Evolutionary conservation across 352 stramenopile species (phyloP).

Genomic region (Discostella stelligera): DNA sequence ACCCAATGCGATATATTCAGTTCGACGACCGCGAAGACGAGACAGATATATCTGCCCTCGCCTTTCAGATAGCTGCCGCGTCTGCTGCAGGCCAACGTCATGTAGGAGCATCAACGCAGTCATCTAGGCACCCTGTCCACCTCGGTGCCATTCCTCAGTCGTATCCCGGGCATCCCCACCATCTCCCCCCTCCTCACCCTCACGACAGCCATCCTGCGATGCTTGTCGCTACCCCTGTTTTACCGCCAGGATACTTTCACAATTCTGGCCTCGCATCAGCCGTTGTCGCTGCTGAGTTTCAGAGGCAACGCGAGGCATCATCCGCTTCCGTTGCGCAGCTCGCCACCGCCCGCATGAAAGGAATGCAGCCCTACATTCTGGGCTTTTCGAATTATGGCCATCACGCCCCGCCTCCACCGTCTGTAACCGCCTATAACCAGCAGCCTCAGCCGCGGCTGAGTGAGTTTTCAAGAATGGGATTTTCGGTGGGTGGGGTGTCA

Average conservation of each 20-base stretch:
- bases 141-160: background rate
- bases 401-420: background rate
- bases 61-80: slow-evolving; percentile 1
- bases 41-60: background rate
- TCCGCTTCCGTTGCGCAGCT: background rate
- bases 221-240: background rate
- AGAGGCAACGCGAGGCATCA: slow-evolving; percentile 7
- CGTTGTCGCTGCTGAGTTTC: slow-evolving; percentile 11
- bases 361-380: slow-evolving; percentile 6
- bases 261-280: slow-evolving; percentile 13
- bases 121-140: background rate
- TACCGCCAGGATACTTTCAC: background rate
- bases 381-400: slow-evolving; percentile 8
- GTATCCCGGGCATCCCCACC: background rate
- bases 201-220: background rate
- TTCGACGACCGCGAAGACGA: slow-evolving; percentile 11
- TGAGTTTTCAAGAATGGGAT: background rate
- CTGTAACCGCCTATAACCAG: background rate
- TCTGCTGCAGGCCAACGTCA: background rate
- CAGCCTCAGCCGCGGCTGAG: background rate
- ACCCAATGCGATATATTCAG: background rate
- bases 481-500: background rate
- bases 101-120: background rate
- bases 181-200: background rate
- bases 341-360: slow-evolving; percentile 3